Percentiles rank a stretch among this genome's conserved stretches.
phyloP scores from a whole-genome alignment of 2,329 filamentous ascomycete species.

The Penicillium sp. region DNA sequence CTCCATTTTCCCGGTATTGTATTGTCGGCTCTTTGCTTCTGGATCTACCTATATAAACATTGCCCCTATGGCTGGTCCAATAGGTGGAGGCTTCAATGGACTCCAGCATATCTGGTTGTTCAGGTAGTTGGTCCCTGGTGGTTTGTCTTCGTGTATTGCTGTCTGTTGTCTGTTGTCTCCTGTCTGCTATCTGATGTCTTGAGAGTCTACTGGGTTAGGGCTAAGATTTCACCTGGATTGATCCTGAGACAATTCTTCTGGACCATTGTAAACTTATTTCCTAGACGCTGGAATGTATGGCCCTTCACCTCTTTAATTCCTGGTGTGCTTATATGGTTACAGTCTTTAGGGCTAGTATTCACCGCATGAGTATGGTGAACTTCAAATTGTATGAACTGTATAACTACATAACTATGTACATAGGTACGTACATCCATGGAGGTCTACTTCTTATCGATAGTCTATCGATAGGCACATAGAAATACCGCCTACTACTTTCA shows the following conservation, averaged over 20 bases:
- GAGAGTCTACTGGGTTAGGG: neutral
- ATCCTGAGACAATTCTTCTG: neutral
- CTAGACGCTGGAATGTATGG: neutral
- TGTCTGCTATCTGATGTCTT: neutral
- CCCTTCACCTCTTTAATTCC: neutral
- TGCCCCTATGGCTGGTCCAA: conserved; percentile 1
- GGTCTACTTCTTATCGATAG: neutral
- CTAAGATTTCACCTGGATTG: neutral
- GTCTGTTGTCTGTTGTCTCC: neutral
- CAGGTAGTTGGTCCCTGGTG: neutral
- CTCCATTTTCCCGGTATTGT: neutral
- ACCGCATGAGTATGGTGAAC: neutral
- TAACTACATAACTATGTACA: too few relatives aligned
- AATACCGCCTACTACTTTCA: neutral
- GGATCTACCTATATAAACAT: conserved; percentile 2
- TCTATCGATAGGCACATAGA: neutral
- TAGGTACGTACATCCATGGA: too few relatives aligned
- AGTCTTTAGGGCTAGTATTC: neutral
- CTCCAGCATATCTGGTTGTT: neutral
- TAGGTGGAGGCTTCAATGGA: neutral
- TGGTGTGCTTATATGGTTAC: neutral
- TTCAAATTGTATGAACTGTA: neutral
- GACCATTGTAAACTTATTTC: neutral
- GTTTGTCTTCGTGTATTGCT: neutral
- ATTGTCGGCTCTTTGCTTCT: neutral